Base-by-base conservation (phyloP, 2,329 filamentous ascomycete species). In the Elsinoe necatrix region DNA sequence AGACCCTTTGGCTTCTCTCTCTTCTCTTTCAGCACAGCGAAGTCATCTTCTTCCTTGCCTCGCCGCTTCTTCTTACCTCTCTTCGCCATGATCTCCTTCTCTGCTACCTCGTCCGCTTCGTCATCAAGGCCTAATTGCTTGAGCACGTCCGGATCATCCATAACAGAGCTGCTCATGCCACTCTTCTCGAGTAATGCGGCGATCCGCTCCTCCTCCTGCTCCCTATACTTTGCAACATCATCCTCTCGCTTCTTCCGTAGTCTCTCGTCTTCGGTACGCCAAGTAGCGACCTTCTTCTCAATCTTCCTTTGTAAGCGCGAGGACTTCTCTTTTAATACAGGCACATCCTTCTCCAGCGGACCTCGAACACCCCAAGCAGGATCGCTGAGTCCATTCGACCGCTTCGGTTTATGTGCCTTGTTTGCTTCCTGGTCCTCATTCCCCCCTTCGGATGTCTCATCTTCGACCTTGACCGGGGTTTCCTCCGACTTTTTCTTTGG, bases 131-230 rank as follows among this genome's bases (percentile, higher is more conserved):
- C 62, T 87, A 74, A 80, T 79, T 82, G 25, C 76, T 73, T n/a
- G 67, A 66, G 60, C 80, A 77, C 63, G 81, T 67, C 51, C 74
- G 74, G 52, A 75, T 75, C 52, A 95, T 86, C 63, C 85, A 35
- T 48, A 12, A 47, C 41, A 4, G 21, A 14, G n/a, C 20, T 39
- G 20, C 39, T 48, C 18, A 56, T 41, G 9, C 54, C 54, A 37
- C 41, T 56, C 75, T 66, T 79, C 80, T 54, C 74, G 74, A 25
- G 87, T 85, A 63, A 23, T 9, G 16, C 27, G 4, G 54, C 41
- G 85, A 80, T 62, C 84, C 84, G 55, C 80, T 87, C 90, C 63
- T 92, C 87, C 43, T 86, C 84, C 68, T 91, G 89, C 61, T 89
- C 75, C 81, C 82, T 84, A 20, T 78, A 74, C 7, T 71, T 70